phyloP scores from a whole-genome alignment of 1,284 basidiomycete species.

The Cutaneotrichosporon sp. region DNA sequence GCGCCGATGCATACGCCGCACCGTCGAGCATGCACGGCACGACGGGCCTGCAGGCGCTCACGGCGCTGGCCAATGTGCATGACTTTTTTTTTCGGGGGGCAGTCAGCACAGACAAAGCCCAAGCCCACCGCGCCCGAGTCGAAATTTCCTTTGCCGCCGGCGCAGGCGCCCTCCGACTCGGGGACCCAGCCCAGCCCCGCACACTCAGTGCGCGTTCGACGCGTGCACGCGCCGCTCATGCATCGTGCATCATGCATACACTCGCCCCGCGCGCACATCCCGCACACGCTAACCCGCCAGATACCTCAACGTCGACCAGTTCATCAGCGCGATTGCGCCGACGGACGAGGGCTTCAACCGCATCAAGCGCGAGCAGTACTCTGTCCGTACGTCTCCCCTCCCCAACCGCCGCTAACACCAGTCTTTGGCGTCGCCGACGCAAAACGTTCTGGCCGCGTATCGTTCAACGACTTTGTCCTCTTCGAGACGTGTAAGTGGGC shows the following conservation, averaged over 20 bases:
- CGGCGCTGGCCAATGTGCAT: too few relatives aligned
- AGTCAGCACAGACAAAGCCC: too few relatives aligned
- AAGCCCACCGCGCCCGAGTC: too few relatives aligned
- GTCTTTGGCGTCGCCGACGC: slow-evolving; percentile 86
- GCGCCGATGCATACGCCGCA: too few relatives aligned
- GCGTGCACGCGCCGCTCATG: not conserved
- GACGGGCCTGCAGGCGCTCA: too few relatives aligned
- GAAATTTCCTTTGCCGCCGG: not conserved
- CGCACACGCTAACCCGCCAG: slow-evolving; percentile 42
- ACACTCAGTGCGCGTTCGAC: not conserved
- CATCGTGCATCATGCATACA: slow-evolving; percentile 35
- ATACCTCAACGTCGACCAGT: slow-evolving; percentile 74
- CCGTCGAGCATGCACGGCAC: too few relatives aligned
- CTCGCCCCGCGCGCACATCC: not conserved
- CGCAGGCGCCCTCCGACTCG: not conserved
- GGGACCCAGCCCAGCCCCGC: not conserved
- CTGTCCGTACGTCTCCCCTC: slow-evolving; percentile 51
- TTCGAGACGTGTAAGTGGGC: slow-evolving; percentile 65
- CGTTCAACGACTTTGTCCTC: slow-evolving; percentile 89
- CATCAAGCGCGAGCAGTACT: slow-evolving; percentile 79
- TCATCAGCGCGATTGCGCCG: slow-evolving; percentile 88
- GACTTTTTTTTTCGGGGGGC: not conserved
- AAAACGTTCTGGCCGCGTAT: slow-evolving; percentile 68
- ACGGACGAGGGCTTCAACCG: slow-evolving; percentile 68
- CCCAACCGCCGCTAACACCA: slow-evolving; percentile 12